Evolutionary conservation across 176 grass and related monocot species (phyloP).

Genomic region (Ensete glaucum): DNA sequence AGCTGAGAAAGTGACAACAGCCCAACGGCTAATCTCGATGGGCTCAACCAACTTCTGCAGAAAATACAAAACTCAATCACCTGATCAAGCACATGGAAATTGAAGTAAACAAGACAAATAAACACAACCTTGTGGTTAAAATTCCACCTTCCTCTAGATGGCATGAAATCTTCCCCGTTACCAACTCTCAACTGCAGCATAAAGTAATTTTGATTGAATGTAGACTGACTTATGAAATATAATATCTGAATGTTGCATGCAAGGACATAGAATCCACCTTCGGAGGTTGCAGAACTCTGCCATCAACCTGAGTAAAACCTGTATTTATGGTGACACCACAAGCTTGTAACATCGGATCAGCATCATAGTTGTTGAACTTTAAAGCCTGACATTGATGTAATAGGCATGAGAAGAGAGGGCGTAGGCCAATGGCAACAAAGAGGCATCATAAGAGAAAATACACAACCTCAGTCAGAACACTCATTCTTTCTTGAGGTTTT

Average conservation of each 20-base stretch:
- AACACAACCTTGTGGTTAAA: conserved; percentile 73
- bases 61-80: background rate
- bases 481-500: conserved; percentile 82
- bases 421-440: background rate
- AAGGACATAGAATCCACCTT: conserved; percentile 20
- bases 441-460: background rate
- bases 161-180: conserved; percentile 59
- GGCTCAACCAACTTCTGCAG: conserved; percentile 53
- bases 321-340: conserved; percentile 56
- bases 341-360: conserved; percentile 59
- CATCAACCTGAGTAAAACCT: conserved; percentile 58
- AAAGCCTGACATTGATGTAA: conserved; percentile 33
- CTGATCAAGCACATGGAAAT: too few species aligned
- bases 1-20: conserved; percentile 85
- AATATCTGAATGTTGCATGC: background rate
- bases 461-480: conserved; percentile 45
- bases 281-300: conserved; percentile 52
- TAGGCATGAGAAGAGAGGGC: background rate
- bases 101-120: too few species aligned
- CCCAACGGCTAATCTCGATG: conserved; percentile 38
- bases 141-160: conserved; percentile 78
- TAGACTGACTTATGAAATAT: background rate
- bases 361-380: conserved; percentile 45
- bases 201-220: background rate
- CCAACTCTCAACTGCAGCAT: conserved; percentile 55